phyloP scores from a whole-genome alignment of 148 eudicot genomes.

The Linanthus parryae region DNA sequence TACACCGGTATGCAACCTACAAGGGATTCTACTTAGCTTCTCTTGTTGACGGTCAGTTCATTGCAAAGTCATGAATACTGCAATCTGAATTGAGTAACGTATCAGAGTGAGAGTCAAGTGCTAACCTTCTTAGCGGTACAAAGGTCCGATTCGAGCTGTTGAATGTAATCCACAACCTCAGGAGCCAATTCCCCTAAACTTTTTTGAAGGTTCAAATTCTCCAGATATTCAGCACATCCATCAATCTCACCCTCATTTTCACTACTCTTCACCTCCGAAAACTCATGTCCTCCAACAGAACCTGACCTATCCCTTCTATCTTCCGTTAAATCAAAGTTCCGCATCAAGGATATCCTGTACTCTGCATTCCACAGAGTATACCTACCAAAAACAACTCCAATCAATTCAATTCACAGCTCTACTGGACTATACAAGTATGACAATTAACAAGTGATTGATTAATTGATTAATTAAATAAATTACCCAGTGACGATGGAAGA shows the following conservation, averaged over 20 bases:
- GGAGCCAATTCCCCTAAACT: slow-evolving; percentile 46
- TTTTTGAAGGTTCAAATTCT: slow-evolving; percentile 24
- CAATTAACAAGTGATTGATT: too few species aligned
- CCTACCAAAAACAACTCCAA: slow-evolving; percentile 21
- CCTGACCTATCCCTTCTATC: slow-evolving; percentile 19
- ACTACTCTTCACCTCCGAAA: slow-evolving; percentile 20
- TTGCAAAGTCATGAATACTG: too few species aligned
- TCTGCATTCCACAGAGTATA: slow-evolving; percentile 94
- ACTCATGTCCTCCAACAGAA: slow-evolving; percentile 22
- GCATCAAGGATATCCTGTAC: slow-evolving; percentile 70
- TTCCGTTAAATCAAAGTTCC: slow-evolving; percentile 54
- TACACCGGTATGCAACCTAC: too few species aligned
- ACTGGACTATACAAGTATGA: background rate
- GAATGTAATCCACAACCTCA: slow-evolving; percentile 53
- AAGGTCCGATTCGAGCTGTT: slow-evolving; percentile 55
- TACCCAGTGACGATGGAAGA: slow-evolving; percentile 86
- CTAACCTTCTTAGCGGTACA: slow-evolving; percentile 49
- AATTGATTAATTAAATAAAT: too few species aligned
- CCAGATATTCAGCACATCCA: slow-evolving; percentile 22
- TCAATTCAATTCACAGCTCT: background rate
- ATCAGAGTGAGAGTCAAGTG: too few species aligned
- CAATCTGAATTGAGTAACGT: too few species aligned
- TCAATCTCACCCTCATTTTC: slow-evolving; percentile 23
- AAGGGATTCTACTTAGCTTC: too few species aligned
- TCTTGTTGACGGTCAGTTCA: too few species aligned